Conservation (phyloP, 805 yeast genomes). For the Myxozyma sirexii region DNA sequence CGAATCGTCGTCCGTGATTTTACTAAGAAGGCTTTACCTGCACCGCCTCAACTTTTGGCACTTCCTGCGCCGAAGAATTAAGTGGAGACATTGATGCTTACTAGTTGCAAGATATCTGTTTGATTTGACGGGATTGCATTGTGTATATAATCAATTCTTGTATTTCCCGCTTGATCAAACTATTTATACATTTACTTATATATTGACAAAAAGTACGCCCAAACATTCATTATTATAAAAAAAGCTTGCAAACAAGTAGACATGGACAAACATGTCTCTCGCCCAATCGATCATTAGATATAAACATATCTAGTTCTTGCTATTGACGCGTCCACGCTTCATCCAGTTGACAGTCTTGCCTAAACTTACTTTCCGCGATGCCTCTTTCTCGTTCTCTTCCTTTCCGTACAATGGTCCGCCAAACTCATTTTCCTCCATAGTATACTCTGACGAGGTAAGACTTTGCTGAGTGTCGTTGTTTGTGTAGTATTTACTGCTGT, state of each 20-base stretch:
- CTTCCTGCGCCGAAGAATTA: slow-evolving; percentile 21
- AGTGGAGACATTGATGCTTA: not conserved
- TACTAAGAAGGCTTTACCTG: slow-evolving; percentile 28
- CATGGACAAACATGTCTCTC: too few species aligned
- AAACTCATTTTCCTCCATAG: not conserved
- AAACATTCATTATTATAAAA: too few species aligned
- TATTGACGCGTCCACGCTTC: slow-evolving; percentile 1
- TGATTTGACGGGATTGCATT: not conserved
- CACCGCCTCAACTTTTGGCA: slow-evolving; percentile 15
- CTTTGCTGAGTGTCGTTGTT: not conserved
- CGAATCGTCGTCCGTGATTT: slow-evolving; percentile 82
- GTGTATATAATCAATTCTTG: not conserved
- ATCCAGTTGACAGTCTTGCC: slow-evolving; percentile 24
- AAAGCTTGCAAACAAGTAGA: too few species aligned
- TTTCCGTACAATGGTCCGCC: not conserved
- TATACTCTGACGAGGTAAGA: not conserved
- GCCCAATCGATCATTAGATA: too few species aligned
- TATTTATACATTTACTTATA: too few species aligned
- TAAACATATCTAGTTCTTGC: not conserved
- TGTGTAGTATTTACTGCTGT: not conserved
- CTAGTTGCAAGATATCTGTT: not conserved
- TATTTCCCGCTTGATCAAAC: not conserved
- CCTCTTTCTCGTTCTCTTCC: not conserved
- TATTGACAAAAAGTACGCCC: too few species aligned
- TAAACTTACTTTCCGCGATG: not conserved